These are phyloP conservation scores for Alternaria rosae DNA, from an alignment of 2,329 filamentous ascomycete species.

Conservation along the genomic window DNA sequence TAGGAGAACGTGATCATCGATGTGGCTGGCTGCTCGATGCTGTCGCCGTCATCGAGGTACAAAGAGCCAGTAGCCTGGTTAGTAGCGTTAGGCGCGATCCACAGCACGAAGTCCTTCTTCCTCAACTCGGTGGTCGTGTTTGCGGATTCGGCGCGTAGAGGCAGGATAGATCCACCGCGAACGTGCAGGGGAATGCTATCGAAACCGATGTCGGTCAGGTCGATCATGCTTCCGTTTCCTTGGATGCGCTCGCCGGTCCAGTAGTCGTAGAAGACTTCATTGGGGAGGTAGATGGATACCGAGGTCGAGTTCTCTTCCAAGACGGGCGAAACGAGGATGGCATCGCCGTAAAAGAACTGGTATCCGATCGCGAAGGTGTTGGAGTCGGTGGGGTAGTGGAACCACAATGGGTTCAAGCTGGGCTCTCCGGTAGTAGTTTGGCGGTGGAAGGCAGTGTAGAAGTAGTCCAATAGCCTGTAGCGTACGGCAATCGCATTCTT, in stretches of 20 bases:
- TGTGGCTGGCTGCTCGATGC: constrained; percentile 64
- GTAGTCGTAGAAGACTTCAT: constrained; percentile 68
- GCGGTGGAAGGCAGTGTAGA: constrained; percentile 73
- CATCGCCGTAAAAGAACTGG: constrained; percentile 67
- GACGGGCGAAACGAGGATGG: constrained; percentile 65
- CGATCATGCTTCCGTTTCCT: constrained; percentile 56
- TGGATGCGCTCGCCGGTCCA: constrained; percentile 59
- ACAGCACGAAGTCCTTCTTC: constrained; percentile 72
- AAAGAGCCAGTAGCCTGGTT: constrained; percentile 72
- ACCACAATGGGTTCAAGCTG: constrained; percentile 73
- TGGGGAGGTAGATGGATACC: constrained; percentile 64
- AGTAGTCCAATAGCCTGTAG: constrained; percentile 77
- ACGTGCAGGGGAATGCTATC: constrained; percentile 70
- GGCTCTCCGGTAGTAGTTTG: constrained; percentile 69
- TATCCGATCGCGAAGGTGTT: constrained; percentile 60
- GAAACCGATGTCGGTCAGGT: constrained; percentile 57
- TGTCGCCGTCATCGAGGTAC: constrained; percentile 80
- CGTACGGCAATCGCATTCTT: constrained; percentile 72
- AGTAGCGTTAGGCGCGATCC: constrained; percentile 70
- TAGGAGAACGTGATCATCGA: constrained; percentile 69
- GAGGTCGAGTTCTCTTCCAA: constrained; percentile 60
- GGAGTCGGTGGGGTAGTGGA: constrained; percentile 67
- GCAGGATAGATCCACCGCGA: constrained; percentile 69
- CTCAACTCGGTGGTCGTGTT: constrained; percentile 71
- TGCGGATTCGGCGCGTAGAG: constrained; percentile 62